phyloP scores from a whole-genome alignment of 2,329 filamentous ascomycete genomes.

The Dactylellina cionopaga region DNA sequence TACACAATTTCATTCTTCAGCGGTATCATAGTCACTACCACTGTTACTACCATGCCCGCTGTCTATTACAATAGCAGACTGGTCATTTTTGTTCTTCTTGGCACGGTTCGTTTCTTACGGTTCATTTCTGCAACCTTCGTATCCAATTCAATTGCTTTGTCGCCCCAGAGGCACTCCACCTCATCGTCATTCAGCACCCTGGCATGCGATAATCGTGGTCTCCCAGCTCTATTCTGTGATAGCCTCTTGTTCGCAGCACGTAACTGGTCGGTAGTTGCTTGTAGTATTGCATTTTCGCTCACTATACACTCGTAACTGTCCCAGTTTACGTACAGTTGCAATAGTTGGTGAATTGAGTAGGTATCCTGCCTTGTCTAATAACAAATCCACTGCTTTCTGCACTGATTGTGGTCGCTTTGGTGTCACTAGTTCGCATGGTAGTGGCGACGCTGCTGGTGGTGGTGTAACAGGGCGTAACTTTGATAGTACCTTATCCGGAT shows the following conservation, averaged over 20 bases:
- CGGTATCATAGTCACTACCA: no score
- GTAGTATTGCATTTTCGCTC: conserved; percentile 2
- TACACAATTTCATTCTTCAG: no score
- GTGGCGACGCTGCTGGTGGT: no score
- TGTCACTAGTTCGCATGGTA: neutral
- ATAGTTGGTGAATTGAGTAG: neutral
- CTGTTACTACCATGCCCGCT: no score
- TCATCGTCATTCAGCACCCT: neutral
- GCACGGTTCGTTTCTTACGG: no score
- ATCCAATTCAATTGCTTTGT: neutral
- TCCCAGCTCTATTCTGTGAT: neutral
- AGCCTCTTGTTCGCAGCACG: neutral
- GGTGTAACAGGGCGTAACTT: neutral
- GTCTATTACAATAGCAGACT: no score
- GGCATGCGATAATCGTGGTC: neutral
- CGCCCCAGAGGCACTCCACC: neutral
- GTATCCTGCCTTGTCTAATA: conserved; percentile 9
- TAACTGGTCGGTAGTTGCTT: no score
- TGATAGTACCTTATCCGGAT: neutral
- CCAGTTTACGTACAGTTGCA: neutral
- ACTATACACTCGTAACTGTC: neutral
- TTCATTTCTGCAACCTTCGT: no score
- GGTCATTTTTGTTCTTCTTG: no score
- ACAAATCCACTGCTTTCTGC: neutral
- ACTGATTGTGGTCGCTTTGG: neutral